Evolutionary conservation across 257 asterid genomes (phyloP).

Genomic region (Haberlea rhodopensis): DNA sequence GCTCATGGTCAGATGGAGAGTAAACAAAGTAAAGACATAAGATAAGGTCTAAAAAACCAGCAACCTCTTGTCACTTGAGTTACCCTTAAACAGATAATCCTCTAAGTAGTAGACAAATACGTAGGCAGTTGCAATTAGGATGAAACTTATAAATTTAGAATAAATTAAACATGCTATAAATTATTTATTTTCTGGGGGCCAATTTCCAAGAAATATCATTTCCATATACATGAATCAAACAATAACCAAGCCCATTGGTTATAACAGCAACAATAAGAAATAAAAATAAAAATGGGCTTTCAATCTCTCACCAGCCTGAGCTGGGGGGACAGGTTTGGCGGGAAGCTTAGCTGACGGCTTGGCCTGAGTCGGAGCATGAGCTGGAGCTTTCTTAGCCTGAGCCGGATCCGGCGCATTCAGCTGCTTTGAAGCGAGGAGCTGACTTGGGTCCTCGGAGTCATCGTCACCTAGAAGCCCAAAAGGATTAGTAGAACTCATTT

Average conservation of each 20-base stretch:
- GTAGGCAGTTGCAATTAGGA: too few species aligned
- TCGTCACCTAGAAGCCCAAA: conserved; percentile 67
- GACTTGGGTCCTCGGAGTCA: conserved; percentile 56
- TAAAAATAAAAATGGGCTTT: background rate
- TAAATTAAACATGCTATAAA: too few species aligned
- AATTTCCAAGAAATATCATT: too few species aligned
- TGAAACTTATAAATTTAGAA: too few species aligned
- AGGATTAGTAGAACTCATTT: conserved; percentile 60
- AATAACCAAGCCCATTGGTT: background rate
- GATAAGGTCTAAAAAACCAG: background rate
- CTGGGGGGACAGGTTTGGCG: conserved; percentile 59
- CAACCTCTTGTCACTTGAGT: background rate
- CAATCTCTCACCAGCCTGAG: conserved; percentile 58
- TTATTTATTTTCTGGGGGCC: too few species aligned
- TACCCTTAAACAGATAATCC: too few species aligned
- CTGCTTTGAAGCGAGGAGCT: conserved; percentile 49
- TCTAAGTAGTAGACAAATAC: too few species aligned
- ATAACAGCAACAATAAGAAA: background rate
- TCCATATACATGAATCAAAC: background rate
- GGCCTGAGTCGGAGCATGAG: conserved; percentile 31
- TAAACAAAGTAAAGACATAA: background rate
- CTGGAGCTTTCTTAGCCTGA: conserved; percentile 42
- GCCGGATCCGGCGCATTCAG: conserved; percentile 32
- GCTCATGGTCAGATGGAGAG: background rate
- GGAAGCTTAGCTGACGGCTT: conserved; percentile 51